Evolutionary conservation across 75 land plant genomes (phyloP), one percentile per base, ranked within the genome.

Genomic region (Gnetum montanum): DNA sequence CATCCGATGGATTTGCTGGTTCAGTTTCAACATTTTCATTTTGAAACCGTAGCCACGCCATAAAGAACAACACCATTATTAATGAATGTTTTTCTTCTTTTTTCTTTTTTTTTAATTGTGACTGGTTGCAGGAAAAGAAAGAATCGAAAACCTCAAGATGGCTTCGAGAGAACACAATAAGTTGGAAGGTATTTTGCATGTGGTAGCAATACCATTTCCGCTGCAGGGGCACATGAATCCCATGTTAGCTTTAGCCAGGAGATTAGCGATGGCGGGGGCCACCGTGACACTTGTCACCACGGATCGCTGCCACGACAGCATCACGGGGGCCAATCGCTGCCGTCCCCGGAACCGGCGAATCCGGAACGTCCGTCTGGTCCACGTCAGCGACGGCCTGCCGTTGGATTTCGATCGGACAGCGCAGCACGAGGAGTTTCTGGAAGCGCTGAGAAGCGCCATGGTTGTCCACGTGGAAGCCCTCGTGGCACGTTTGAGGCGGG

Each of bases 231-330:
- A 71, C 58, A 60, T 81, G 6, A 72, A 61, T 65, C 84, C 84
- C 12, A 35, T 67, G 16, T 67, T 69, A 43, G 68, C 77, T 6
- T 64, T 81, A 0, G 68, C 76, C 41, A 33, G 57, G 31, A 67
- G 58, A 16, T 69, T 81, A 12, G 84, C 75, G 31, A 34, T 64
- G 16, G 19, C 29, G 35, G 84, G 84, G 48, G 58, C 77, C 58
- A 27, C 57, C 37, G 50, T 81, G 59, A 81, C 82, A 43, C 69
- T 77, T 57, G 61, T 77, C 44, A 68, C 64, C 66, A 77, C 76
- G 20, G 66, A 72, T 3, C 27, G 50, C 33, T 52, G 64, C 69
- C 81, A 80, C 8, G 53, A 30, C 4, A 12, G 28, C 53, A 49
- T 49, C 22, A 29, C 16, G 10, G 30, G 30, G 18, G 1, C 53